Percentiles rank a stretch among this genome's conserved stretches.
These are phyloP conservation scores for Carallia pectinifolia DNA, from an alignment of 345 rosid species.

Conservation along the genomic window DNA sequence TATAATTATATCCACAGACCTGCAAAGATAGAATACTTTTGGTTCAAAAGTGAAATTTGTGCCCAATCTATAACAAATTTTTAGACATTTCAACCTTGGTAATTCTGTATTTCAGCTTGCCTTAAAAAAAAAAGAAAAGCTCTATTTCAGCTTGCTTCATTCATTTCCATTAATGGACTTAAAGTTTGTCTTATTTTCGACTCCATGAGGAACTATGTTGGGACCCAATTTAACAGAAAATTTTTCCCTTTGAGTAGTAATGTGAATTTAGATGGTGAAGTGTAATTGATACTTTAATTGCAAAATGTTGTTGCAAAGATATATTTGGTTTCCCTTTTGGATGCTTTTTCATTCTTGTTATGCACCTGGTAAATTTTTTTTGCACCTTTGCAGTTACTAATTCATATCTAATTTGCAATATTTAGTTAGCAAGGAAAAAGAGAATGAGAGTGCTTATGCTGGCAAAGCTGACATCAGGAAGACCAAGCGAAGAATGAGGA, in stretches of 20 bases:
- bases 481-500: constrained; percentile 64
- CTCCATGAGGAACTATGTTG: neutral
- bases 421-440: constrained; percentile 58
- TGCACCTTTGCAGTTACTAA: constrained; percentile 4
- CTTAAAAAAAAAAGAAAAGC: too few relatives aligned
- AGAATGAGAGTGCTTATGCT: constrained; percentile 44
- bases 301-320: too few relatives aligned
- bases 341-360: constrained; percentile 3
- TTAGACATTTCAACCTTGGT: neutral
- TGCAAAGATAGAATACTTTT: too few relatives aligned
- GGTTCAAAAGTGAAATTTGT: too few relatives aligned
- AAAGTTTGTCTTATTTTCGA: too few relatives aligned
- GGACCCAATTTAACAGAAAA: neutral
- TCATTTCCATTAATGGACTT: too few relatives aligned
- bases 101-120: neutral
- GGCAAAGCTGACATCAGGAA: constrained; percentile 77
- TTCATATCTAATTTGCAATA: constrained; percentile 30
- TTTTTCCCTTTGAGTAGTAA: too few relatives aligned
- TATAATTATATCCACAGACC: neutral
- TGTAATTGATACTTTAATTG: neutral
- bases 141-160: neutral
- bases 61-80: neutral
- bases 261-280: too few relatives aligned
- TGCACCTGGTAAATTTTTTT: neutral
- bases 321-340: neutral